phyloP scores from a whole-genome alignment of 1,139 yeast genomes.

The Fermentozyma sake region DNA sequence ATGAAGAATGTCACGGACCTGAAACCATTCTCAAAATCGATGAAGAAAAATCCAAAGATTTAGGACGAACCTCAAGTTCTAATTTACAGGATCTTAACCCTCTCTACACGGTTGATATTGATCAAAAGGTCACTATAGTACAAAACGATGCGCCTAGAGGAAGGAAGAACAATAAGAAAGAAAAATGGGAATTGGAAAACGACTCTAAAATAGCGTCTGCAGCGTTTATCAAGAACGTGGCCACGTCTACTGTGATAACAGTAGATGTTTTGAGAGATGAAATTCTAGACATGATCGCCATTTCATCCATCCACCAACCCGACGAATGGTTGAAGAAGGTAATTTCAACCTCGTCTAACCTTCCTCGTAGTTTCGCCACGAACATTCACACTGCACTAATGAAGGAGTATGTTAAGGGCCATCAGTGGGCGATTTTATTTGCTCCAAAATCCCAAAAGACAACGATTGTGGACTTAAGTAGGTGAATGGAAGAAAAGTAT shows the following conservation, averaged over 20 bases:
- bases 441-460: constrained; percentile 73
- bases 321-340: constrained; percentile 91
- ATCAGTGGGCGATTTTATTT: constrained; percentile 67
- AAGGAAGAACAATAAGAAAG: constrained; percentile 69
- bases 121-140: constrained; percentile 58
- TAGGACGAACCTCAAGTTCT: constrained; percentile 3
- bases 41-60: background rate
- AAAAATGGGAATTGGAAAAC: constrained; percentile 77
- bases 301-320: constrained; percentile 68
- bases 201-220: constrained; percentile 62
- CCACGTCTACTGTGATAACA: constrained; percentile 65
- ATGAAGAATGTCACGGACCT: constrained; percentile 5
- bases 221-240: constrained; percentile 48
- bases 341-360: constrained; percentile 51
- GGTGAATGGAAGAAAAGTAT: constrained; percentile 23
- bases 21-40: constrained; percentile 1
- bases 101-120: constrained; percentile 35
- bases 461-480: constrained; percentile 59
- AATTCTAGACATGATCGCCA: constrained; percentile 73
- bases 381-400: constrained; percentile 67
- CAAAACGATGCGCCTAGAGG: constrained; percentile 72
- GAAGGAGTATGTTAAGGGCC: constrained; percentile 69
- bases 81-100: constrained; percentile 16
- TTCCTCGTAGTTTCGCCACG: constrained; percentile 74
- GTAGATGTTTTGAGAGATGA: constrained; percentile 75